Evolutionary conservation across 257 asterid species (phyloP).

Genomic region (Plectranthus barbatus): DNA sequence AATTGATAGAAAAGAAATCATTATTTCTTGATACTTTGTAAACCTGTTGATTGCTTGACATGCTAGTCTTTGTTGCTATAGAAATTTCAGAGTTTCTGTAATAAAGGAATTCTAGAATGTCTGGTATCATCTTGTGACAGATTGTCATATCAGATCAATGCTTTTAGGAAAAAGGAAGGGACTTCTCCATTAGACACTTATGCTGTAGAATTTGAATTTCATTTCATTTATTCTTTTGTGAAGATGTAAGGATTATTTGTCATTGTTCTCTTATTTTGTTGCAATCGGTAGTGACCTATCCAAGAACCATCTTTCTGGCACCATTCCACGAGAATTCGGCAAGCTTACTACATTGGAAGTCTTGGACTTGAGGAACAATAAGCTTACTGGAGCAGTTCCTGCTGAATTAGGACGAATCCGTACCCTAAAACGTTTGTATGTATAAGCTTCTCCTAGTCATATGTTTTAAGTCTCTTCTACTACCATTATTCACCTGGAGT

Average conservation of each 20-base stretch:
- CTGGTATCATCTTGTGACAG: neutral
- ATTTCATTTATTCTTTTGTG: neutral
- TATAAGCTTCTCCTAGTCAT: constrained; percentile 7
- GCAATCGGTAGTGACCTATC: constrained; percentile 37
- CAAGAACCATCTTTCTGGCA: constrained; percentile 57
- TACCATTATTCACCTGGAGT: constrained; percentile 3
- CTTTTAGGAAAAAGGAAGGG: neutral
- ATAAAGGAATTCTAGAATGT: neutral
- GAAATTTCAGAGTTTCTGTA: neutral
- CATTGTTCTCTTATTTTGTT: constrained; percentile 9
- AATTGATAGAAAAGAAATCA: neutral
- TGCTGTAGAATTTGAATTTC: neutral
- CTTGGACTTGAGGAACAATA: constrained; percentile 69
- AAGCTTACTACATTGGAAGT: constrained; percentile 52
- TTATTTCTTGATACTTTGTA: neutral
- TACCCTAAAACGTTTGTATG: constrained; percentile 59
- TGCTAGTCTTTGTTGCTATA: neutral
- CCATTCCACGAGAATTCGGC: constrained; percentile 64
- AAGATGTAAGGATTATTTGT: neutral
- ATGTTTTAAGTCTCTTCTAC: neutral
- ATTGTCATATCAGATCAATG: neutral
- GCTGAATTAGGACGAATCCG: constrained; percentile 50
- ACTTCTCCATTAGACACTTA: neutral
- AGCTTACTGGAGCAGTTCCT: constrained; percentile 60
- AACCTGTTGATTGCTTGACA: neutral